Evolutionary conservation across 352 stramenopile genomes (phyloP), one percentile per base, ranked within the genome.

Genomic region (Globisporangium apiculatum): DNA sequence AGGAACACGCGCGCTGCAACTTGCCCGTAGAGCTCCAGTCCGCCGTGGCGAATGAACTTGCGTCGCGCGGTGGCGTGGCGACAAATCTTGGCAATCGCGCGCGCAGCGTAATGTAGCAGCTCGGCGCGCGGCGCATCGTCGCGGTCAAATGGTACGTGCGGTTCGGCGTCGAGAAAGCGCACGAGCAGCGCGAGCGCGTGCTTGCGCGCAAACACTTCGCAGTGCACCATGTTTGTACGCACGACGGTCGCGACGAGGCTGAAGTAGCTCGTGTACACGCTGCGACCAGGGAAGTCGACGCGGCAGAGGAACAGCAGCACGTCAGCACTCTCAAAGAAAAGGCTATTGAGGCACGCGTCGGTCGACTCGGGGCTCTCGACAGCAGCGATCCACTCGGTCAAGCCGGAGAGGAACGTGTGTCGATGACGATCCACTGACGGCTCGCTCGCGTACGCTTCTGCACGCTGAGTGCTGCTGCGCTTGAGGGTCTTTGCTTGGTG

Each of bases 291-390:
- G 17, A 61, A 73, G 8, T 60, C 61, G 10, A 53, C 48, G 0
- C 52, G 41, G 41, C 57, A 65, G 4, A 75, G 51, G 11, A 49
- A 61, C 11, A 75, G 31, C 9, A 75, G 56, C 15, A 65, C 57
- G 56, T 73, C 68, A 4, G 48, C 43, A 46, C 71, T 68, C 45
- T 73, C 65, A 7, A 72, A 58, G 31, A 75, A 75, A 1, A 75
- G 45, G 7, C 61, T 43, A 50, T 73, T 73, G 53, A 75, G 53
- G 6, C 62, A 75, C 57, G 73, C 71, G 17, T 68, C 65, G 10
- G 65, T 75, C 24, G 71, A 60, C 11, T 53, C 54, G 9, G 62
- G 53, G 7, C 53, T 54, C 37, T 75, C 68, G 51, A 73, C 58
- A 7, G 62, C 68, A 7, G 62, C 68, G 48, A 75, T 17, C 65